Base-by-base conservation (phyloP, 2,329 filamentous ascomycete species). In the Uncinocarpus reesii region DNA sequence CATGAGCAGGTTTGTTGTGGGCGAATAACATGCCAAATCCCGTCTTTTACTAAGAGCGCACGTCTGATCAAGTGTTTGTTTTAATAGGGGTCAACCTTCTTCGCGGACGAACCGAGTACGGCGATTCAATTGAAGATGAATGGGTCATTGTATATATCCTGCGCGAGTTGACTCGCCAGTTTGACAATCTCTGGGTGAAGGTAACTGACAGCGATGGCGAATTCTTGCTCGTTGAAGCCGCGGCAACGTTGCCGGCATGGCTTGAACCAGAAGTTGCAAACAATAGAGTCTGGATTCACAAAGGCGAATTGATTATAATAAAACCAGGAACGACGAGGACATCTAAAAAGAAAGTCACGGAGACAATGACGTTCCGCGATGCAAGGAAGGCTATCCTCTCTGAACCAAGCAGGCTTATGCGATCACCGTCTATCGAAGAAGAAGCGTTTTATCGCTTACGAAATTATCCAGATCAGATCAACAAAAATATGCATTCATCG, bases 81-180 rank as follows among this genome's bases (percentile, higher is more conserved):
- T 42, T 48, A 24, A 38, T 54, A 73, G 71, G 70, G 2, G 61
- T 65, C 42, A 73, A 70, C 56, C 80, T 81, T 54, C 75, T 98
- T 4, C 77, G 79, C 53, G 90, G 90, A 16, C 72, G 74, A 44
- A 92, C 87, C 0, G 85, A 90, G 62, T 96, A 88, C 59, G 89
- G 90, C 7, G 93, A 98, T 65, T 92, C 88, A 0, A 81, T 96
- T 3, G 90, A 95, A 60, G 92, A 98, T 58, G 93, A 98, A 70
- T 98, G 92, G 93, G 77, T 96, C 4, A 82, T 96, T 51, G 89
- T 96, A 16, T 95, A 89, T 67, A 70, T 96, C 4, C 72, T 98
- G 24, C 80, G 85, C 37, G 83, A 94, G 66, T 69, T 96, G 57
- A 89, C 83, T 57, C 84, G 75, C 56, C 73, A 76, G 31, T 85